Evolutionary conservation across 495 filamentous ascomycete species (phyloP), one percentile per base, ranked within the genome.

Genomic region (Podospora pseudopauciseta): DNA sequence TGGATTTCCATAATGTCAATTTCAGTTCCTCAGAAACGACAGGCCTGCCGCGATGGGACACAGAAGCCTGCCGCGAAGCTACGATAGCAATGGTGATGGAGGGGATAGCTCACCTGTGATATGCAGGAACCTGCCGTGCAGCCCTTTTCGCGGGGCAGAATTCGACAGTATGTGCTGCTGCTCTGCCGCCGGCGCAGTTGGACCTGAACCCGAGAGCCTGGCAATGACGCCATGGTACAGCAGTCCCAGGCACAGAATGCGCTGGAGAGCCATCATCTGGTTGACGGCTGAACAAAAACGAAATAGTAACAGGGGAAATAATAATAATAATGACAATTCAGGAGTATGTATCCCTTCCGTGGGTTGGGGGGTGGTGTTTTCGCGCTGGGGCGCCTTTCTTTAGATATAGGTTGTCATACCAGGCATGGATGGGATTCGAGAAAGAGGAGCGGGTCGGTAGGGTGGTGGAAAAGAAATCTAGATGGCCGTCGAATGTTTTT

Each of bases 91-190:
- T 28, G 5, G 65, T 59, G 65, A 66, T 63, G 67, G 32, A 68
- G 44, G 68, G 49, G 19, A 54, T 82, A 62, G 1, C 60, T 32
- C 83, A 96, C 95, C 94, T 77, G 95, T 97, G 63, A 99, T 92
- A 79, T 99, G 95, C 70, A 99, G 82, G 80, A 99, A 99, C 72
- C 88, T 86, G 71, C 95, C 95, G 68, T 89, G 86, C 76, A 94
- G 79, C 71, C 39, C 39, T 49, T 81, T 83, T 70, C 81, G 80
- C 71, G 76, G 80, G 77, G 73, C 71, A 68, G 65, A 27, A 53
- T 32, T 67, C 19, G 39, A 49, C 39, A 13, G 39, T 49, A 13
- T 11, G 6, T 49, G 39, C 5, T 49, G 39, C 5, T 49, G 53
- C 32, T 30, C 64, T 65, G 65, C 63, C 27, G 71, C 62, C 13